Percentiles rank a stretch among this genome's conserved stretches.
Conservation (phyloP, 2,329 filamentous ascomycete species). For the Phaeosphaeria sp. region DNA sequence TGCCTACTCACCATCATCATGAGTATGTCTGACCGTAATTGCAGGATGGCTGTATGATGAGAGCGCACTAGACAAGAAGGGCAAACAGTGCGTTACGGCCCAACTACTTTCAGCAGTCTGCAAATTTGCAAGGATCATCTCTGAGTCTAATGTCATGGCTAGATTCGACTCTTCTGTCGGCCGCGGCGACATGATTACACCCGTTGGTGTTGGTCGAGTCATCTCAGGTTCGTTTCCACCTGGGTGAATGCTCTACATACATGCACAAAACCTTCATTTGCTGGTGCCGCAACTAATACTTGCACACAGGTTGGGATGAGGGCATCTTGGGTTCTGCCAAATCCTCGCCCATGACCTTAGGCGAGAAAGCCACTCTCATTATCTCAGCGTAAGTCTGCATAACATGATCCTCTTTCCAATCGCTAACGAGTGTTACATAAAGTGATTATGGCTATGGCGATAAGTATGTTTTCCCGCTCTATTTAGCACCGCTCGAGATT, state of each 20-base stretch:
- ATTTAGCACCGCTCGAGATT: background rate
- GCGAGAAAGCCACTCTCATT: slow-evolving; percentile 85
- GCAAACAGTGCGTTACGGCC: slow-evolving; percentile 67
- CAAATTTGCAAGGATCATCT: background rate
- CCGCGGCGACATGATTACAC: slow-evolving; percentile 75
- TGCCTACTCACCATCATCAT: background rate
- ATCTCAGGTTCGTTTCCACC: slow-evolving; percentile 73
- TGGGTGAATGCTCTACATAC: background rate
- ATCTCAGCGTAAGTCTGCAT: slow-evolving; percentile 72
- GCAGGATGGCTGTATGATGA: slow-evolving; percentile 75
- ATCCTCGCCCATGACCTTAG: slow-evolving; percentile 76
- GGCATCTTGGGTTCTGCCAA: slow-evolving; percentile 64
- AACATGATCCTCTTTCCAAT: background rate
- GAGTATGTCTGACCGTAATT: slow-evolving; percentile 15
- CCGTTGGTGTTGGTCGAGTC: slow-evolving; percentile 82
- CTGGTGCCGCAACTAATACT: slow-evolving; percentile 22
- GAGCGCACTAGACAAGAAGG: slow-evolving; percentile 66
- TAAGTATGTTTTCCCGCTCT: slow-evolving; percentile 37
- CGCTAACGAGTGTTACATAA: slow-evolving; percentile 23
- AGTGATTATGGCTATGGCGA: slow-evolving; percentile 48
- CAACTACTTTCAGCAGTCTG: background rate
- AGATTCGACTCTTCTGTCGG: slow-evolving; percentile 91
- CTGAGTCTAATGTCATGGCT: slow-evolving; percentile 2
- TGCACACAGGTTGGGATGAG: slow-evolving; percentile 61
- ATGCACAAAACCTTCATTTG: slow-evolving; percentile 6